Evolutionary conservation across 495 filamentous ascomycete species (phyloP).

Genomic region (Neurospora pannonica): DNA sequence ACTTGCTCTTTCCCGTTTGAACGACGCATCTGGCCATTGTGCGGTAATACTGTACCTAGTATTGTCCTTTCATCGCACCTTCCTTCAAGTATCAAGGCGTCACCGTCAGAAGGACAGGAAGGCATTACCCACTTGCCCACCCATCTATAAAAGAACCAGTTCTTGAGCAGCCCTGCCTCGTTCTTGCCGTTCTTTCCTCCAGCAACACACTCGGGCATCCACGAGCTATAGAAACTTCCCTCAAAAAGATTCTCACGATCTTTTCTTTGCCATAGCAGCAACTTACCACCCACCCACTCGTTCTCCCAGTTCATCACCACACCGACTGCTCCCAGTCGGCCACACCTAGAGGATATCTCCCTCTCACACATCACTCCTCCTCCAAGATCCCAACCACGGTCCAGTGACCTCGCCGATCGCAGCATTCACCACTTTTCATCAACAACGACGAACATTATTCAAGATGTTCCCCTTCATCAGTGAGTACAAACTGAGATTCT

Average conservation of each 20-base stretch:
- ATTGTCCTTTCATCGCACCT: neutral
- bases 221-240: neutral
- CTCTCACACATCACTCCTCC: neutral
- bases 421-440: neutral
- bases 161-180: neutral
- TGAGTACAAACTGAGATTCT: neutral
- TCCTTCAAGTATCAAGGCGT: neutral
- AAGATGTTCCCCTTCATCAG: neutral
- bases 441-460: neutral
- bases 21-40: neutral
- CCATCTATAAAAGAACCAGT: neutral
- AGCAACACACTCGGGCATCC: neutral
- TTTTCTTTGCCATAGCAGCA: neutral
- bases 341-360: neutral
- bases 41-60: neutral
- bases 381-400: neutral
- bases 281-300: neutral
- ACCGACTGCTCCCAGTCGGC: neutral
- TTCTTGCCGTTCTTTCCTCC: neutral
- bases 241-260: neutral
- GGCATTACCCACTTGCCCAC: neutral
- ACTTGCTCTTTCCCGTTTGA: neutral
- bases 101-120: neutral
- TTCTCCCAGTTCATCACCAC: neutral
- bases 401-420: neutral